These are phyloP conservation scores for Avena atlantica DNA, from an alignment of 176 grass and related monocot genomes.

Conservation along the genomic window DNA sequence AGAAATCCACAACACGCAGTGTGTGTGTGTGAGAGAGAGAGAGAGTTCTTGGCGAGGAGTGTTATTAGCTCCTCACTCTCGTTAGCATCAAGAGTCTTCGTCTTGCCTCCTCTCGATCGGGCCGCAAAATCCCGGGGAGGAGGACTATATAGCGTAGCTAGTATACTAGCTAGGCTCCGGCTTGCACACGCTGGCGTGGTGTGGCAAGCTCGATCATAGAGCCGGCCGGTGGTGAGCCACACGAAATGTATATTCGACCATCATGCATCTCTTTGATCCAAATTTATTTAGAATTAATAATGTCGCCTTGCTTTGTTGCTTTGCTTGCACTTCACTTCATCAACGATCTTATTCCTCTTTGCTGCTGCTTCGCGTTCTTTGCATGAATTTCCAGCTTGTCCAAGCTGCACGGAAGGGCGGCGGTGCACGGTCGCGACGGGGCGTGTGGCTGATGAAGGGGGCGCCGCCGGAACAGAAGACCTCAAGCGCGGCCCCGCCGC, in stretches of 20 bases:
- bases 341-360: neutral
- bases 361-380: too few relatives aligned
- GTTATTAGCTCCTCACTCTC: too few relatives aligned
- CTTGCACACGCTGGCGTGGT: too few relatives aligned
- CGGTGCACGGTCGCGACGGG: slow-evolving; percentile 7
- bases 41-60: too few relatives aligned
- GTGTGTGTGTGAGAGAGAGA: too few relatives aligned
- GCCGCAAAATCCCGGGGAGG: too few relatives aligned
- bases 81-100: too few relatives aligned
- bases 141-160: too few relatives aligned
- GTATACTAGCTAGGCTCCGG: too few relatives aligned
- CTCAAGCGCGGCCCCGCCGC: slow-evolving; percentile 19
- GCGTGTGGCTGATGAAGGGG: neutral
- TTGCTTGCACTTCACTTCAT: slow-evolving; percentile 13
- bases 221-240: neutral
- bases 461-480: slow-evolving; percentile 42
- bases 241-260: neutral
- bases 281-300: neutral
- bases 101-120: too few relatives aligned
- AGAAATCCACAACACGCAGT: too few relatives aligned
- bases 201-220: neutral
- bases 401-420: slow-evolving; percentile 15
- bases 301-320: neutral
- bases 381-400: slow-evolving; percentile 17
- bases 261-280: neutral